Base-by-base conservation (phyloP, 148 eudicot genomes). In the Diospyros kaki region DNA sequence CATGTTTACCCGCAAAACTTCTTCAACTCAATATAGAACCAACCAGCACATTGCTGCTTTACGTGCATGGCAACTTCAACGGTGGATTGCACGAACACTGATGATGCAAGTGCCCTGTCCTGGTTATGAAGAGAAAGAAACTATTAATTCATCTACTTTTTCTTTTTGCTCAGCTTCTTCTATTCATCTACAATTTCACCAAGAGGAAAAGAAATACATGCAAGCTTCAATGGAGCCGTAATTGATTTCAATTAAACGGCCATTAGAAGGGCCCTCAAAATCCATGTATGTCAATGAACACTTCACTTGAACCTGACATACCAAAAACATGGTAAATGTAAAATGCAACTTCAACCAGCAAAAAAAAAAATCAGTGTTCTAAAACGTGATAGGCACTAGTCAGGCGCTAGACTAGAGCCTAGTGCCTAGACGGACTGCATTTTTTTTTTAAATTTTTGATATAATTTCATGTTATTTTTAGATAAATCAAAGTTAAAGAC, bases 201-300 rank as follows among this genome's bases (percentile, higher is more conserved):
- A 0, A 46, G 14, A 69, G 52, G 41, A 55, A 66, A 45, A 42
- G 58, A 74, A 45, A 62, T 63, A 45, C 93, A 85, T 85, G 93
- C 99, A 79, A 95, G 96, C 83, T 95, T 95, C 76, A 93, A 76
- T 53, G 99, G 99, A 78, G 94, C 85, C 58, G 89, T 87, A 81
- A 93, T 91, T 63, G 93, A 89, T 81, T 93, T 91, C 0, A 44
- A 95, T 86, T 67, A 96, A 95, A 64, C 92, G 90, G 79, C 99
- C 96, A 84, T 93, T 98, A 77, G 99, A 91, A 69, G 91, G 94
- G 42, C 97, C 99, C 83, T 93, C 99, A 76, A 88, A 91, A 83
- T 93, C 99, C 96, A 90, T 87, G 86, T 91, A 95, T 68, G 84
- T 69, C 81, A 93, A 79, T 2, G 90, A 86, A 80, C 91, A 89